Evolutionary conservation across 2,329 filamentous ascomycete genomes (phyloP).

Genomic region (Penicillium sp.): DNA sequence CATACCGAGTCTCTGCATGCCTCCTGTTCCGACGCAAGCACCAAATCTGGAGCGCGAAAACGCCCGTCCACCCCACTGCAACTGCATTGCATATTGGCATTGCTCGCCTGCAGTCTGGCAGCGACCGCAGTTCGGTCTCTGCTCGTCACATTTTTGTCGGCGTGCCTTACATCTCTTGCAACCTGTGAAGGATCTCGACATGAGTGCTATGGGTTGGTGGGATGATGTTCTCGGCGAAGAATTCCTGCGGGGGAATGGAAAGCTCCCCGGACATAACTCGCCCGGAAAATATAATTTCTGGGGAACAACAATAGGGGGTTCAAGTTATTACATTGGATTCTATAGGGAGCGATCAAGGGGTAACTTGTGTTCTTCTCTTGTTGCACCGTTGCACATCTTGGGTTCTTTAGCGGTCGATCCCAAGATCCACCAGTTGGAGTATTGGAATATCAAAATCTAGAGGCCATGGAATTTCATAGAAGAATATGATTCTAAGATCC

Average conservation of each 20-base stretch:
- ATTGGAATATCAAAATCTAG: not conserved
- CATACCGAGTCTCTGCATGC: conserved; percentile 40
- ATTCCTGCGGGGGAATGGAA: conserved; percentile 25
- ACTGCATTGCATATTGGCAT: conserved; percentile 44
- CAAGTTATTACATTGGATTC: not conserved
- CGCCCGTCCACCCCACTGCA: conserved; percentile 46
- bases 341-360: not conserved
- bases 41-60: conserved; percentile 44
- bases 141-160: conserved; percentile 49
- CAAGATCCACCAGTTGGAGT: conserved; percentile 19
- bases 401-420: conserved; percentile 25
- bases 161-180: conserved; percentile 47
- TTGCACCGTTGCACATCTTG: not conserved
- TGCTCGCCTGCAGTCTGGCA: conserved; percentile 40
- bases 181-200: conserved; percentile 46
- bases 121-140: conserved; percentile 42
- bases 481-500: conserved; percentile 3
- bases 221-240: conserved; percentile 13
- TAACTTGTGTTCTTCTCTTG: not conserved
- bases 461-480: not conserved
- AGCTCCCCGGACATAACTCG: conserved; percentile 10
- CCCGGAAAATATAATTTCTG: conserved; percentile 15
- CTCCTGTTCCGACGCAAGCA: conserved; percentile 35
- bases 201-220: conserved; percentile 20
- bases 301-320: conserved; percentile 1